phyloP scores from a whole-genome alignment of 2,329 filamentous ascomycete species.

The Diaporthe caulivora region DNA sequence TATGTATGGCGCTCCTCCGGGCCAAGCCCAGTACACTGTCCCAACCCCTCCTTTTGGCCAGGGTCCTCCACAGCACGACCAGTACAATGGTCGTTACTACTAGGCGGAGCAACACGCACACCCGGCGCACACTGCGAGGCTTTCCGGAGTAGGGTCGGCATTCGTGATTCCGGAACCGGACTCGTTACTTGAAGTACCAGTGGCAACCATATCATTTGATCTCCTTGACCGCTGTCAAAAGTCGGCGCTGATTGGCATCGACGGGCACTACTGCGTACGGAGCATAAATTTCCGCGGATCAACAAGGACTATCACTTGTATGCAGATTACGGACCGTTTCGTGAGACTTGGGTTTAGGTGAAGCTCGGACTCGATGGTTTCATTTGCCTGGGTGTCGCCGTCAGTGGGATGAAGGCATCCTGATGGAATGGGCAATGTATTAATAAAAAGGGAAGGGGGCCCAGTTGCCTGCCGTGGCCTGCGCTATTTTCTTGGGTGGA shows the following conservation, averaged over 20 bases:
- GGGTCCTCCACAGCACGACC: slow-evolving; percentile 36
- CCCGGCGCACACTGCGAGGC: too few relatives aligned
- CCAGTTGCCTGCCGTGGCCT: background rate
- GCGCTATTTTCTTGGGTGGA: slow-evolving; percentile 3
- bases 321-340: background rate
- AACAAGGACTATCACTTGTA: background rate
- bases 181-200: too few relatives aligned
- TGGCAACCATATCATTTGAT: background rate
- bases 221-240: background rate
- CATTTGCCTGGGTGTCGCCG: background rate
- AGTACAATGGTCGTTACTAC: slow-evolving; percentile 38
- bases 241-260: background rate
- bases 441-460: background rate
- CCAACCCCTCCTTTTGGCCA: slow-evolving; percentile 36
- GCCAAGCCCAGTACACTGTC: slow-evolving; percentile 25
- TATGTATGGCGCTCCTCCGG: slow-evolving; percentile 33
- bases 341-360: too few relatives aligned
- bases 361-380: background rate
- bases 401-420: background rate
- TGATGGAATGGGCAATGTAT: background rate
- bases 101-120: slow-evolving; percentile 8
- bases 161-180: background rate
- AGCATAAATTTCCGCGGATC: background rate
- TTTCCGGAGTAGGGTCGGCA: too few relatives aligned
- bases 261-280: background rate